Percentiles rank a stretch among this genome's conserved stretches.
Conservation (phyloP, 2,329 filamentous ascomycete genomes). For the Fusarium domesticum region DNA sequence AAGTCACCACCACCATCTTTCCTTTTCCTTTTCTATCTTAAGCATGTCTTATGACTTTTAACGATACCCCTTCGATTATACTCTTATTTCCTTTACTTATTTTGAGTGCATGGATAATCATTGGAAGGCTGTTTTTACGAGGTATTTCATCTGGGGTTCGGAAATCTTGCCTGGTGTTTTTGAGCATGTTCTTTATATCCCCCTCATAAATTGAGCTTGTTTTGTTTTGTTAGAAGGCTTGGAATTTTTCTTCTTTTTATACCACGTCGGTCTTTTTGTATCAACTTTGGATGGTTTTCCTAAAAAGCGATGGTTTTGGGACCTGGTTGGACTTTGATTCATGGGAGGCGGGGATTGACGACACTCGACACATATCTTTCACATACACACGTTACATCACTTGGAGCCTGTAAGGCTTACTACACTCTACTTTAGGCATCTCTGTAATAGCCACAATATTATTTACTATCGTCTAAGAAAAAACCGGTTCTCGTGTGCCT, state of each 20-base stretch:
- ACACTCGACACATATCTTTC: background rate
- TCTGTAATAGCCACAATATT: background rate
- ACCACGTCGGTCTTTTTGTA: background rate
- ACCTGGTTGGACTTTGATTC: background rate
- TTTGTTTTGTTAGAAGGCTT: constrained; percentile 8
- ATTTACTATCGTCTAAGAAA: too few species aligned
- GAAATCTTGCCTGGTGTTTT: constrained; percentile 2
- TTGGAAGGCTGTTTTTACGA: constrained; percentile 6
- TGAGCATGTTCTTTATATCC: constrained; percentile 8
- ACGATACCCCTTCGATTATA: constrained; percentile 23
- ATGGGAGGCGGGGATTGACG: background rate
- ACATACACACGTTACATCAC: background rate
- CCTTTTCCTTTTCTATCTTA: background rate
- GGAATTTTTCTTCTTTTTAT: constrained; percentile 4
- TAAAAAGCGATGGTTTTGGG: background rate
- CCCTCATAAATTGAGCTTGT: constrained; percentile 8
- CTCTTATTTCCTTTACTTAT: constrained; percentile 13
- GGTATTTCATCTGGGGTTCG: constrained; percentile 4
- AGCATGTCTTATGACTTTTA: constrained; percentile 22
- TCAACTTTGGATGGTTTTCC: background rate
- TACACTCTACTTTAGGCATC: background rate
- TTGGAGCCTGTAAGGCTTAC: too few species aligned
- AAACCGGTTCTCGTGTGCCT: too few species aligned
- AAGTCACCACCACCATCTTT: constrained; percentile 3
- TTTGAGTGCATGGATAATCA: constrained; percentile 8